Evolutionary conservation across 2,329 filamentous ascomycete species (phyloP), one percentile per base, ranked within the genome.

Genomic region (Neophaeococcomyces mojaviensis): DNA sequence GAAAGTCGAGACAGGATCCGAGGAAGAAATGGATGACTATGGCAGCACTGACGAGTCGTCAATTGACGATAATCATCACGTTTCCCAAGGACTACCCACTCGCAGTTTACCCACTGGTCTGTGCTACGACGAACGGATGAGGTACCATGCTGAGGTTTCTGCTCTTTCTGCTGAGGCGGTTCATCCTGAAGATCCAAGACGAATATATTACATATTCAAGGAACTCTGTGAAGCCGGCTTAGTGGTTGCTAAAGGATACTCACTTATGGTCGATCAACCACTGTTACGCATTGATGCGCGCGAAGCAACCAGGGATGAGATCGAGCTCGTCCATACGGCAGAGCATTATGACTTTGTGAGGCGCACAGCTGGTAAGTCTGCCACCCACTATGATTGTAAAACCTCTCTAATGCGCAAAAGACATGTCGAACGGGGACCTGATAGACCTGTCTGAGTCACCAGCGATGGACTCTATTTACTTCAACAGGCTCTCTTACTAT

Each of bases 121-220:
- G 50, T 90, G 86, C 55, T 98, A 97, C 62, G 92, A 98, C 68
- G 82, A 87, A 47, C 81, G 90, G 26, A 98, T 98, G 92, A 88
- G 92, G 50, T 84, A 94, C 50, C 92, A 98, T 63, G 86, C 88
- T 45, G 94, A 96, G 61, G 81, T 86, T 13, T 82, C 87, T 15
- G 70, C 74, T 2, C 68, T 70, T 3, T 65, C 70, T 15, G 74
- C 76, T 1, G 77, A 81, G 39, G 84, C 90, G 18, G 83, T 94
- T 42, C 92, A 98, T 59, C 92, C 92, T 0, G 92, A 98, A 64
- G 92, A 98, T 58, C 92, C 92, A 1, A 76, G 88, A 22, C 81
- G 92, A 12, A 96, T 98, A 49, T 86, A 89, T 58, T 84, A 86
- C 58, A 98, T 98, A 55, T 95, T 92, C 74, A 84, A 86, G 56